These are phyloP conservation scores for Debaryomyces fabryi DNA, from an alignment of 1,139 yeast species.

Conservation along the genomic window DNA sequence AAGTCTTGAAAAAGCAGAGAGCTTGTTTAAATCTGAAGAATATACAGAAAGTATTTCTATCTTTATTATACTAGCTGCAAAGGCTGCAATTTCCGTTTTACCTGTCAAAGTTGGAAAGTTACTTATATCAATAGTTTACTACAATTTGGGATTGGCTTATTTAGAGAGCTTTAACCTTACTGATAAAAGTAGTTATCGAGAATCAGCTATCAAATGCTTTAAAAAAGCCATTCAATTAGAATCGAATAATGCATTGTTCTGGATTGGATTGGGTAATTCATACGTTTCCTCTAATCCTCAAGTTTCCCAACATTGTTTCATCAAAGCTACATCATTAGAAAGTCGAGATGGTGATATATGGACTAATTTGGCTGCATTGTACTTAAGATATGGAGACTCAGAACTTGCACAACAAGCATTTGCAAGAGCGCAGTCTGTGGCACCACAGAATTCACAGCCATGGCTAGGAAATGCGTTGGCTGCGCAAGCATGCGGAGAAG, in stretches of 20 bases:
- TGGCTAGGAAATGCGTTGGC: constrained; percentile 89
- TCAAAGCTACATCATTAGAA: constrained; percentile 74
- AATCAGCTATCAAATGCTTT: constrained; percentile 55
- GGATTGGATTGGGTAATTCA: constrained; percentile 85
- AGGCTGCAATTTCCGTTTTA: constrained; percentile 29
- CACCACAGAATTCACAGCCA: constrained; percentile 75
- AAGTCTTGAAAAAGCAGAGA: constrained; percentile 11
- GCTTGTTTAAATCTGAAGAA: constrained; percentile 17
- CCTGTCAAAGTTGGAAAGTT: constrained; percentile 46
- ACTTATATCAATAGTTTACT: constrained; percentile 62
- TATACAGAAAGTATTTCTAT: constrained; percentile 23
- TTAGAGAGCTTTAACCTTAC: constrained; percentile 49
- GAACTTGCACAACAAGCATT: constrained; percentile 77
- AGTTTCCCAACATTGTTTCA: constrained; percentile 90
- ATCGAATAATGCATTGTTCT: constrained; percentile 65
- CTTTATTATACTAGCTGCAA: constrained; percentile 31
- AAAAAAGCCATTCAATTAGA: constrained; percentile 75
- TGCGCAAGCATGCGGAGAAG: constrained; percentile 60
- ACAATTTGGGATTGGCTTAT: constrained; percentile 72
- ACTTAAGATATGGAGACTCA: constrained; percentile 66
- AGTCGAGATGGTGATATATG: constrained; percentile 71
- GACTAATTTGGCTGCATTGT: constrained; percentile 82
- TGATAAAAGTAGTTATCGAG: constrained; percentile 33
- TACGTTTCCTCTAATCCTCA: constrained; percentile 60
- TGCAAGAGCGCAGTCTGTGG: constrained; percentile 73